A percentile compares a stretch with the other conserved stretches of the same genome.
Conservation (phyloP, 257 asterid species). For the Thymus mandschuricus region DNA sequence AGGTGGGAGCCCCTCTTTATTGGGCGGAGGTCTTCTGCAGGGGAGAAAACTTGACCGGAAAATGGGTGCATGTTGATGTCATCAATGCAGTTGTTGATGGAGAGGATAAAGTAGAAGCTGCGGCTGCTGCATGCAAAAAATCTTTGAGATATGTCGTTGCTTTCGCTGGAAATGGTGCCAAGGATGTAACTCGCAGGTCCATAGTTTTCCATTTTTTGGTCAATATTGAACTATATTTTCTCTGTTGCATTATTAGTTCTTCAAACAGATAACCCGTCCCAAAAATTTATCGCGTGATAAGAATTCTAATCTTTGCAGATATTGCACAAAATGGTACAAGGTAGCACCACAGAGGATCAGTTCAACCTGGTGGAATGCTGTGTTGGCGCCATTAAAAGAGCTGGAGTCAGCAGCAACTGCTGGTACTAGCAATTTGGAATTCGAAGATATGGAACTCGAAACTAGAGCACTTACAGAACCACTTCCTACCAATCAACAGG, state of each 20-base stretch:
- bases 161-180: conserved; percentile 95
- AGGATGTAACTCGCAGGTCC: conserved; percentile 99
- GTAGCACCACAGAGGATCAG: conserved; percentile 69
- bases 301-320: conserved; percentile 51
- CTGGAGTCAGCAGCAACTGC: conserved; percentile 77
- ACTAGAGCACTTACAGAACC: conserved; percentile 97
- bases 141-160: conserved; percentile 90
- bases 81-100: conserved; percentile 83
- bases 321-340: conserved; percentile 94
- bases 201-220: conserved; percentile 30
- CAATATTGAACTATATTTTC: background rate
- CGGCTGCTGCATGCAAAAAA: conserved; percentile 90
- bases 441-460: conserved; percentile 84
- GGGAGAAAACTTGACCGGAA: conserved; percentile 89
- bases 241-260: background rate
- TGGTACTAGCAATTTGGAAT: conserved; percentile 43
- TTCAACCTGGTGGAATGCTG: conserved; percentile 85
- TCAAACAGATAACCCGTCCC: background rate
- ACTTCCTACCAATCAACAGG: conserved; percentile 97
- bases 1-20: conserved; percentile 90
- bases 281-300: background rate
- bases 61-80: conserved; percentile 94
- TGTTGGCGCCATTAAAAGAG: conserved; percentile 75
- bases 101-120: conserved; percentile 89
- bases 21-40: conserved; percentile 96